These are phyloP conservation scores for Penicillium coffeae DNA, from an alignment of 495 filamentous ascomycete genomes.

Conservation along the genomic window DNA sequence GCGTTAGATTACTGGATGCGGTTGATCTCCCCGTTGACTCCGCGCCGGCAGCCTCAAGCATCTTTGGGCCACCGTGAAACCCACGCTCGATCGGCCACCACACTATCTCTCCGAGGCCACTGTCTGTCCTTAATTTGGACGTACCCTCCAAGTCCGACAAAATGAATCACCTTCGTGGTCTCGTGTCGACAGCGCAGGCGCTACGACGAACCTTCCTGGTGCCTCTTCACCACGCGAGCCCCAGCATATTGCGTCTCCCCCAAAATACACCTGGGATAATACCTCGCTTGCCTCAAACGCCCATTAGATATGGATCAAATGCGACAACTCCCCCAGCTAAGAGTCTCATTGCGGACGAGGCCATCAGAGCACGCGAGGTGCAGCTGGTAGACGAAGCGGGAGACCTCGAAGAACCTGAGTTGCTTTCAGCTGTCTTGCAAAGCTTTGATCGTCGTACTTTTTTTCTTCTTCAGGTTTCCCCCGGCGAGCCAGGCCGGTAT, in stretches of 20 bases:
- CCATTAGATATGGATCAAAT: conserved; percentile 7
- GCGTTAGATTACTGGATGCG: conserved; percentile 22
- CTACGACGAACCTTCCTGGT: conserved; percentile 34
- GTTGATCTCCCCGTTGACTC: conserved; percentile 7
- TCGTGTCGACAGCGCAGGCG: conserved; percentile 36
- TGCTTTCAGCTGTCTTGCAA: conserved; percentile 40
- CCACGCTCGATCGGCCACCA: no score
- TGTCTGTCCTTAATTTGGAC: no score
- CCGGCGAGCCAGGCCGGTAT: conserved; percentile 18
- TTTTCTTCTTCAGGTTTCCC: conserved; percentile 56
- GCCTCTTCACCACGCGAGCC: conserved; percentile 17
- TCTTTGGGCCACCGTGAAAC: no score
- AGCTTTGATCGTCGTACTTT: conserved; percentile 46
- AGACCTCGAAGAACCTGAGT: conserved; percentile 42
- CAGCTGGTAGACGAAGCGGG: conserved; percentile 51
- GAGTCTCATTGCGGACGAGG: conserved; percentile 40
- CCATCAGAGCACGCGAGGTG: conserved; percentile 51
- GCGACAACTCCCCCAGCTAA: conserved; percentile 7
- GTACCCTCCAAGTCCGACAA: no score
- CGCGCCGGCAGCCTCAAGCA: no score
- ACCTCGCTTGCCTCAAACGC: conserved; percentile 10
- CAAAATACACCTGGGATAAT: conserved; percentile 6
- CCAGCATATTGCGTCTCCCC: conserved; percentile 14
- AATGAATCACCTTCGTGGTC: conserved; percentile 40
- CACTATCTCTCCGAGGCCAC: no score